A percentile compares a stretch with the other conserved stretches of the same genome.
phyloP scores from a whole-genome alignment of 352 stramenopile genomes.

The Phytopythium vexans region DNA sequence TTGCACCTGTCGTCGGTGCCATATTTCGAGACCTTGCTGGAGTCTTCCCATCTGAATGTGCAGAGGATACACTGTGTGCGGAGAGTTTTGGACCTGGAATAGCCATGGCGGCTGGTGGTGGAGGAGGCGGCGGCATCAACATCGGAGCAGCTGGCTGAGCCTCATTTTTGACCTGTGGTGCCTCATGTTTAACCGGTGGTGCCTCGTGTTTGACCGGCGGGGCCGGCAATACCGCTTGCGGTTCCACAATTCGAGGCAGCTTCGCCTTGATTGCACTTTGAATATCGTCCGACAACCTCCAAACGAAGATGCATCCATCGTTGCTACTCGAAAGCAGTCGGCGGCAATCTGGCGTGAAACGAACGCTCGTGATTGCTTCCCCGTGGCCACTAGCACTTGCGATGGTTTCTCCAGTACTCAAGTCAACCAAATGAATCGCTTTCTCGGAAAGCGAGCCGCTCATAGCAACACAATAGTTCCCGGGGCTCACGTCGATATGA shows the following conservation, averaged over 20 bases:
- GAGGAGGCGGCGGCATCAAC: conserved; percentile 29
- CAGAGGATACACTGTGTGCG: too few species aligned
- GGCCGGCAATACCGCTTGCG: conserved; percentile 15
- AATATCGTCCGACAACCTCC: conserved; percentile 76
- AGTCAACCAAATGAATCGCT: conserved; percentile 83
- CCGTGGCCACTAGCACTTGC: conserved; percentile 80
- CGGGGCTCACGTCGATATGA: conserved; percentile 61
- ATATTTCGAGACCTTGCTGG: too few species aligned
- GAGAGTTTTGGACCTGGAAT: conserved; percentile 6
- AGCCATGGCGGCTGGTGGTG: conserved; percentile 5
- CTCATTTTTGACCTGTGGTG: too few species aligned
- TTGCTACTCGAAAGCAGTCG: conserved; percentile 78
- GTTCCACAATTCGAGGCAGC: conserved; percentile 37
- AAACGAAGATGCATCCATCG: conserved; percentile 89
- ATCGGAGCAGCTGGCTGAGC: neutral
- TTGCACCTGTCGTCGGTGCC: neutral
- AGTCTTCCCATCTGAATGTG: too few species aligned
- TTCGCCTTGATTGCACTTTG: conserved; percentile 61
- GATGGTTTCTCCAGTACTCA: conserved; percentile 71
- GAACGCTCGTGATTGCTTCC: conserved; percentile 75
- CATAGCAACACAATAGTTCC: conserved; percentile 70
- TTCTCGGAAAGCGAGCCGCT: conserved; percentile 82
- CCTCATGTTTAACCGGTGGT: too few species aligned
- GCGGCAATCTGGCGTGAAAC: conserved; percentile 86
- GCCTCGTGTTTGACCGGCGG: conserved; percentile 9